These are phyloP conservation scores for Neurospora hispaniola DNA, from an alignment of 495 filamentous ascomycete genomes.

Conservation along the genomic window DNA sequence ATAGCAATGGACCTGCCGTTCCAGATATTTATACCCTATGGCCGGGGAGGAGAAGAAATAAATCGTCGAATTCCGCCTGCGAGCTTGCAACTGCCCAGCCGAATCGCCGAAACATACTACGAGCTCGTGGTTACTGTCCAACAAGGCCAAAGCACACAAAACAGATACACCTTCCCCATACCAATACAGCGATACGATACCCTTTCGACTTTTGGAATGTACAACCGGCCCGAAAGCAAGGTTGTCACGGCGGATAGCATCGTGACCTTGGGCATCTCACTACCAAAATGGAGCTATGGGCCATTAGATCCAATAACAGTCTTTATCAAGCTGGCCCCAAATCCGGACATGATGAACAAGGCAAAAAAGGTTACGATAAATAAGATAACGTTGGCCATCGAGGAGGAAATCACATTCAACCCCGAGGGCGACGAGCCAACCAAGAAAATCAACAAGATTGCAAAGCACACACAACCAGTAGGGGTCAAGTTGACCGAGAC, in stretches of 20 bases:
- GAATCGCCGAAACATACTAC: constrained; percentile 92
- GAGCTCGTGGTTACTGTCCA: constrained; percentile 94
- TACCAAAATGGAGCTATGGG: constrained; percentile 94
- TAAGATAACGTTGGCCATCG: constrained; percentile 86
- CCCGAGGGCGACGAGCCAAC: constrained; percentile 96
- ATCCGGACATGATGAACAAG: constrained; percentile 81
- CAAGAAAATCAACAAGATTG: constrained; percentile 76
- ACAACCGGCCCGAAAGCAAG: constrained; percentile 85
- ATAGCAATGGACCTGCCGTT: constrained; percentile 98
- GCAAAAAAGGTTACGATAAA: constrained; percentile 88
- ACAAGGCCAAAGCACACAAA: constrained; percentile 73
- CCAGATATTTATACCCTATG: constrained; percentile 92
- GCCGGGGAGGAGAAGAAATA: constrained; percentile 76
- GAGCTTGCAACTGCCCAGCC: constrained; percentile 78
- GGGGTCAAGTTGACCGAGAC: constrained; percentile 74
- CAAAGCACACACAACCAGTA: constrained; percentile 72
- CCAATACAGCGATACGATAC: constrained; percentile 91
- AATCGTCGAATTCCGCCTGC: constrained; percentile 85
- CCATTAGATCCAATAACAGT: constrained; percentile 91
- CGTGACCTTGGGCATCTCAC: constrained; percentile 79
- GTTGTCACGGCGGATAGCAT: constrained; percentile 80
- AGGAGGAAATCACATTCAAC: constrained; percentile 96
- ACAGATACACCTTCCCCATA: constrained; percentile 84
- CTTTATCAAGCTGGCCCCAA: constrained; percentile 85
- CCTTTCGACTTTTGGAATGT: constrained; percentile 97